Percentiles rank a stretch among this genome's conserved stretches.
These are phyloP conservation scores for Takakia lepidozioides DNA, from an alignment of 225 moss, liverwort and hornwort genomes.

Conservation along the genomic window DNA sequence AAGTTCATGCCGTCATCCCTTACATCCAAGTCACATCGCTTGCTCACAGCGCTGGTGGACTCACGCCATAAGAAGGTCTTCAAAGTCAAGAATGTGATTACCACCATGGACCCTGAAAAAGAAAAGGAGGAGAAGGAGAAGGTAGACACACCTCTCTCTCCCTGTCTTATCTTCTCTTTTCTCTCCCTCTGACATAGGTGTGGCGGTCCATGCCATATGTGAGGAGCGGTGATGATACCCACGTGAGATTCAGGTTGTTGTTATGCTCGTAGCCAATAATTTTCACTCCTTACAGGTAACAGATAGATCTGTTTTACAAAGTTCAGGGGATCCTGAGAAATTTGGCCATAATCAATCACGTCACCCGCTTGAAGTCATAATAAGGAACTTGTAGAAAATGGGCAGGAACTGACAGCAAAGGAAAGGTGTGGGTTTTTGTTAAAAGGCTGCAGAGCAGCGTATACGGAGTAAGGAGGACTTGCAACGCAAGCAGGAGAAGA, in stretches of 20 bases:
- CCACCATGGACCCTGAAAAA: slow-evolving; percentile 86
- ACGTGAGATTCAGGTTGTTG: no score
- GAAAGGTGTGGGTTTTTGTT: no score
- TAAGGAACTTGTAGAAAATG: no score
- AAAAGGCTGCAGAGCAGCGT: slow-evolving; percentile 59
- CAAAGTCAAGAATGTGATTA: slow-evolving; percentile 92
- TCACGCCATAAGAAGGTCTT: slow-evolving; percentile 91
- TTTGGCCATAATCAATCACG: no score
- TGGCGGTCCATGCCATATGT: no score
- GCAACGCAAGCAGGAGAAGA: slow-evolving; percentile 74
- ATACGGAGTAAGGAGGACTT: slow-evolving; percentile 79
- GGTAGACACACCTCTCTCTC: slow-evolving; percentile 18
- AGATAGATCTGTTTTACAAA: no score
- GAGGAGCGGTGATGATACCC: no score
- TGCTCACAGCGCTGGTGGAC: slow-evolving; percentile 94
- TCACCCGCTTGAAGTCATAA: no score
- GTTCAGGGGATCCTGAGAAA: no score
- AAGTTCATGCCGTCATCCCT: slow-evolving; percentile 99
- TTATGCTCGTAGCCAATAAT: no score
- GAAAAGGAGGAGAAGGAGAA: slow-evolving; percentile 94
- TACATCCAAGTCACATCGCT: slow-evolving; percentile 93
- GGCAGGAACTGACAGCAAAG: no score
- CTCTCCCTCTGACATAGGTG: not conserved
- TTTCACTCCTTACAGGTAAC: no score
- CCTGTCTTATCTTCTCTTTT: not conserved